These are phyloP conservation scores for Cystobasidiaceae sp. DNA, from an alignment of 1,284 basidiomycete species.

Conservation along the genomic window DNA sequence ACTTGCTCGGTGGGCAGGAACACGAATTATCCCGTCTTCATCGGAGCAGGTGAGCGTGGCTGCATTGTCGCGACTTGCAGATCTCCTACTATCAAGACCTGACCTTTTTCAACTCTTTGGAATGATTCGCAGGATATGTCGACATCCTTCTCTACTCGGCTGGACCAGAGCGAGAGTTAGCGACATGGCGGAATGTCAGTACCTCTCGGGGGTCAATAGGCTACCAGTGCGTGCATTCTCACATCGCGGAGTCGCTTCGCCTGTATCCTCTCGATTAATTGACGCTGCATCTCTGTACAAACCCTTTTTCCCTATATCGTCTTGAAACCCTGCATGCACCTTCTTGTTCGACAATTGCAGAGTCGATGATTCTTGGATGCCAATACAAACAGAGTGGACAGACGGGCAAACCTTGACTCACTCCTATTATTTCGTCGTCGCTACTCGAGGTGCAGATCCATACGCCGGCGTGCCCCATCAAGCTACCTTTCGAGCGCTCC, in stretches of 20 bases:
- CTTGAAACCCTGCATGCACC: no score
- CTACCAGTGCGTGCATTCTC: conserved; percentile 50
- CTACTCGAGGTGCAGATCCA: conserved; percentile 53
- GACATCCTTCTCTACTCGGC: conserved; percentile 66
- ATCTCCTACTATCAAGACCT: not conserved
- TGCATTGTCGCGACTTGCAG: not conserved
- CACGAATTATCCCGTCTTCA: conserved; percentile 15
- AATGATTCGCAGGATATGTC: conserved; percentile 49
- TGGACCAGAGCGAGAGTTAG: conserved; percentile 51
- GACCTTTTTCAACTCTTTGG: no score
- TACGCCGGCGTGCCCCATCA: conserved; percentile 58
- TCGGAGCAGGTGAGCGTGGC: conserved; percentile 4
- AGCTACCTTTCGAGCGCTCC: conserved; percentile 66
- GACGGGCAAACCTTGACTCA: conserved; percentile 55
- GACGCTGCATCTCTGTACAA: no score
- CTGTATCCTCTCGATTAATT: no score
- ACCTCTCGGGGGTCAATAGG: conserved; percentile 56
- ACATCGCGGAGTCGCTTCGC: no score
- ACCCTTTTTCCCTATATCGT: no score
- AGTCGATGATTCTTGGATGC: conserved; percentile 65
- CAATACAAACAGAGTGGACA: conserved; percentile 53
- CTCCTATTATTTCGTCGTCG: conserved; percentile 69
- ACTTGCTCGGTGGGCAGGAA: no score
- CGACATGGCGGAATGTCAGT: conserved; percentile 49
- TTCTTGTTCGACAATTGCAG: no score